Base-by-base conservation (phyloP, 2,329 filamentous ascomycete species). In the Lasiodiplodia gonubiensis region DNA sequence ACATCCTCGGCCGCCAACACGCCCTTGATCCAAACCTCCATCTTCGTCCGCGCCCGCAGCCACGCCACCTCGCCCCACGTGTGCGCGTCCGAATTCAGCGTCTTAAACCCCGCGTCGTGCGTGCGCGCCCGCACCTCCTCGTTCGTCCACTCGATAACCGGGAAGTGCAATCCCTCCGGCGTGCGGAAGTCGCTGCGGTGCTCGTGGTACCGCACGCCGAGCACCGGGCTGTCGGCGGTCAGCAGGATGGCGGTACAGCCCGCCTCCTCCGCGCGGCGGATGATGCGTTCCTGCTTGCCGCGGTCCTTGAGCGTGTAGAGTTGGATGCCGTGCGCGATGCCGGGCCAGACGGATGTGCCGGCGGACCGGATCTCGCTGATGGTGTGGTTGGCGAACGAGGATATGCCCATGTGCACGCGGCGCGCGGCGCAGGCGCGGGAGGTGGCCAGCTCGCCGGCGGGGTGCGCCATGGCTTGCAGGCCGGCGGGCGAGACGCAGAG, bases 1-100 rank as follows among this genome's bases (percentile, higher is more conserved):
- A 84, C 84, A 67, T 87, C 85, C 18, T 83, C 81, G 1, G 82
- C 80, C 53, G 81, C 81, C 66, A 85, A 80, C 21, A 87, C 74
- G 0, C 78, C 78, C 55, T 80, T 80, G 18, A 80, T 72, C 6
- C 79, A 78, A 0, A 80, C 68, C 30, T 79, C 74, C 16, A 80
- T 72, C 12, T 71, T 67, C 25, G 70, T 71, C n/a, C 30, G 8
- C 1, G 18, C 25, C 37, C 67, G 18, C 39, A 70, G 37, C 55
- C 64, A 70, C n/a, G 68, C 66, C 14, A 70, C 66, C 39, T 67
- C 63, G 2, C 12, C 64, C 69, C 68, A 70, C n/a, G 73, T 76
- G 69, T 77, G 76, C 4, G 70, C 63, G 18, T 51, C 66, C 46
- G 59, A 67, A 25, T 74, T 76, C 61, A 77, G 71, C 10, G 46